Conservation (phyloP, 441 rosid genomes). For the Capsella rubella region DNA sequence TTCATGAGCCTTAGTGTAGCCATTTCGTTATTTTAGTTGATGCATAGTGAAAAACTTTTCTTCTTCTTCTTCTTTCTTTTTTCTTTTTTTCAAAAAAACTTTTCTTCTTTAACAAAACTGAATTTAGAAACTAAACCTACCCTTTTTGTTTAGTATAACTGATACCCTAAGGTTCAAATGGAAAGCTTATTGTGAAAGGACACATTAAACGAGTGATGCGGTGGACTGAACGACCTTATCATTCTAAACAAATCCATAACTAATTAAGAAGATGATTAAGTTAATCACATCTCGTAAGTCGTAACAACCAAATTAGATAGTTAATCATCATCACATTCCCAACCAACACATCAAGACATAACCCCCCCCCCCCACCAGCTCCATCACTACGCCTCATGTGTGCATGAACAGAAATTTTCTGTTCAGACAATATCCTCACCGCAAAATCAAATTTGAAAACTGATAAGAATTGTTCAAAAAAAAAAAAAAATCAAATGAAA, state of each 20-base stretch:
- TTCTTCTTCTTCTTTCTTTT: no score
- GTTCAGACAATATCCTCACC: slow-evolving; percentile 42
- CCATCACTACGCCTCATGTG: slow-evolving; percentile 45
- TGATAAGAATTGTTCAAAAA: neutral
- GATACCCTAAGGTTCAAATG: neutral
- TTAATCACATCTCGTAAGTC: neutral
- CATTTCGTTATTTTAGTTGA: neutral
- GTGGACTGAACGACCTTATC: slow-evolving; percentile 18
- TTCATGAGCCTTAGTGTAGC: neutral
- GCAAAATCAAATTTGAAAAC: slow-evolving; percentile 16
- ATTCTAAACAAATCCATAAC: neutral
- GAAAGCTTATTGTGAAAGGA: slow-evolving; percentile 15
- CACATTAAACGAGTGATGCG: slow-evolving; percentile 9
- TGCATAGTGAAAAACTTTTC: neutral
- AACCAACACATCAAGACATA: slow-evolving; percentile 17
- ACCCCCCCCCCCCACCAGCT: slow-evolving; percentile 31
- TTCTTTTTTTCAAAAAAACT: no score
- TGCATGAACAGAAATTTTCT: slow-evolving; percentile 49
- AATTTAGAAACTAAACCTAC: neutral
- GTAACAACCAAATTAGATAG: slow-evolving; percentile 13
- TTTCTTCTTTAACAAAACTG: slow-evolving; percentile 16
- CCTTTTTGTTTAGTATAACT: neutral
- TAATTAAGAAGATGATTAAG: neutral
- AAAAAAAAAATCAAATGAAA: neutral
- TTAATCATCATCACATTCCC: slow-evolving; percentile 13